Conservation (phyloP, 371 early-diverging fungal species). For the Lichtheimia ornata region DNA sequence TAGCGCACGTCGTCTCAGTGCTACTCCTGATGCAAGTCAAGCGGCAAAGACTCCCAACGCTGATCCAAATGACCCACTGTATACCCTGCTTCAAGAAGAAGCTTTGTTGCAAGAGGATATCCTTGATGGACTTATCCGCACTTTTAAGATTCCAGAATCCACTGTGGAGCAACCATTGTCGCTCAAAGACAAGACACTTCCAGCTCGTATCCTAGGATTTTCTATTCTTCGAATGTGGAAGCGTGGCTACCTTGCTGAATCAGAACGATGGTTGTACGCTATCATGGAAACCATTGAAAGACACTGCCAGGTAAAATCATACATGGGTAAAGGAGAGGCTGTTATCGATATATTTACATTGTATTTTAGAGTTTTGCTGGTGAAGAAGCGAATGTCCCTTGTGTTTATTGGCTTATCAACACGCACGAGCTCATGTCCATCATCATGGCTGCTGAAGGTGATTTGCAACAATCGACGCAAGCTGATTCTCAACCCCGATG, state of each 20-base stretch:
- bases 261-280: conserved; percentile 73
- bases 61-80: conserved; percentile 9
- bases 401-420: conserved; percentile 88
- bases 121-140: conserved; percentile 78
- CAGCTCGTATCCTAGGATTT: conserved; percentile 82
- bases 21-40: not conserved
- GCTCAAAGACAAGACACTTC: conserved; percentile 83
- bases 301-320: conserved; percentile 49
- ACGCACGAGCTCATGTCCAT: conserved; percentile 80
- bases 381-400: conserved; percentile 52
- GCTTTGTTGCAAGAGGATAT: conserved; percentile 82
- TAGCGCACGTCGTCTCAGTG: conserved; percentile 14
- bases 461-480: conserved; percentile 17
- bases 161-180: conserved; percentile 69
- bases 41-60: not conserved
- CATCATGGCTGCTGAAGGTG: conserved; percentile 20
- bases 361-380: conserved; percentile 18
- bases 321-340: not conserved
- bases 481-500: conserved; percentile 9
- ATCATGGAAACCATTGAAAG: conserved; percentile 75
- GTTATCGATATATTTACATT: not conserved
- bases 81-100: conserved; percentile 53
- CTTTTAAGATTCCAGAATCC: conserved; percentile 76
- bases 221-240: conserved; percentile 76
- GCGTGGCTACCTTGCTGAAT: conserved; percentile 68